phyloP scores from a whole-genome alignment of 2,329 filamentous ascomycete genomes.

The Coniochaeta prunicola region DNA sequence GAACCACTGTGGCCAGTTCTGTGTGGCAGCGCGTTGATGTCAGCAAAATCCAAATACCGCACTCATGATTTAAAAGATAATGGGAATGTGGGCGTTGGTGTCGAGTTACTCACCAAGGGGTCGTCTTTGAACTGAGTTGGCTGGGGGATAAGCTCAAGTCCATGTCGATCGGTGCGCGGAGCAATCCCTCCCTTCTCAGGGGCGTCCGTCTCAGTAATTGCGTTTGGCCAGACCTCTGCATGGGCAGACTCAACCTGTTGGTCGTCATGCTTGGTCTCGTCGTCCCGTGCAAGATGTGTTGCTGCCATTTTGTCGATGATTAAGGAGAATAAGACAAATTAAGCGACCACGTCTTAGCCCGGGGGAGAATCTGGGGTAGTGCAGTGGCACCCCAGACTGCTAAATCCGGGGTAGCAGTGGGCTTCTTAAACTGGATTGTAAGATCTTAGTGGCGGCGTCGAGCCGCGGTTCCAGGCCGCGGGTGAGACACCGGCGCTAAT shows the following conservation, averaged over 20 bases:
- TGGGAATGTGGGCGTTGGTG: neutral
- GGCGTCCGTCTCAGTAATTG: neutral
- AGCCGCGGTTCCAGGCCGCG: neutral
- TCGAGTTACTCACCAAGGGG: neutral
- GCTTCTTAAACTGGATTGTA: constrained; percentile 1
- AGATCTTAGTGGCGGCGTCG: neutral
- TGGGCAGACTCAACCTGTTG: neutral
- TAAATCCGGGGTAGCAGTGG: neutral
- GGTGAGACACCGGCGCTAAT: neutral
- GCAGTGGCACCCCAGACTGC: neutral
- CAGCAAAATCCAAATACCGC: neutral
- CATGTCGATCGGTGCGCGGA: neutral
- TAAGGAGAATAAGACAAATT: neutral
- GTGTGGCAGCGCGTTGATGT: neutral
- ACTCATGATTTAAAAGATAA: too few species aligned
- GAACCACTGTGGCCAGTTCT: constrained; percentile 12
- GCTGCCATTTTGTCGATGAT: neutral
- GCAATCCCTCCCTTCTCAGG: neutral
- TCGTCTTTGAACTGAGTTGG: constrained; percentile 1
- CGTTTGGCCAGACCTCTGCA: neutral
- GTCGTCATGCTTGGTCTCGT: neutral
- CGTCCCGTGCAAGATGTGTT: neutral
- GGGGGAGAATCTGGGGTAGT: neutral
- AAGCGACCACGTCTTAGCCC: neutral
- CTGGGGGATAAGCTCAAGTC: neutral